Evolutionary conservation across 2,329 filamentous ascomycete genomes (phyloP), one percentile per base, ranked within the genome.

Genomic region (Whalleya microplaca): DNA sequence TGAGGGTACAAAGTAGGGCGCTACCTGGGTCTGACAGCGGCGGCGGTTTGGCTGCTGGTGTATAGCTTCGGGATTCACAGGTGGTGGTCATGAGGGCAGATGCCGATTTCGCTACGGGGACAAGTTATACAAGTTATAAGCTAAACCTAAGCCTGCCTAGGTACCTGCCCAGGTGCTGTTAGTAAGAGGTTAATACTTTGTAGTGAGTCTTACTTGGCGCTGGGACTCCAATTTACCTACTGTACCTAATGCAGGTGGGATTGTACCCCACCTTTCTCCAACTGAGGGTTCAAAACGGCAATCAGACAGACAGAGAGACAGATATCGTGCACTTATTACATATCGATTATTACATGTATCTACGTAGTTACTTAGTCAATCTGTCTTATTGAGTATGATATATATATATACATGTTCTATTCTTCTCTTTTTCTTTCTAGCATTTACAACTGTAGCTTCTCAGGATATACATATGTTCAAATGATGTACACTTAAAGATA

Each of bases 51-150:
- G 21, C 45, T 41, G 40, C 41, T 48, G 21, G 48, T 27, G 27
- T 56, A 46, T 29, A 51, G 47, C 52, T 47, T 59, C 23, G n/a
- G n/a, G n/a, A 23, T 47, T 19, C 46, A 21, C 29, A 27, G 4
- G 23, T 27, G 23, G 23, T 27, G 47, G 48, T 56, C 51, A 60
- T 52, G 46, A 46, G 50, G 53, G 47, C 44, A 56, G 56, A 23
- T 59, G 59, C 59, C 58, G 54, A 54, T 60, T 60, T 57, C 54
- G 58, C 54, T 55, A 4, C 23, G n/a, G n/a, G n/a, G n/a, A n/a
- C n/a, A n/a, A n/a, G n/a, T n/a, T n/a, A n/a, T n/a, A 27, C 23
- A 9, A 4, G 9, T 27, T 27, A 9, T 4, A 27, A 51, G 29
- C 21, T 48, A 41, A 12, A 47, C n/a, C n/a, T n/a, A n/a, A 29